These are phyloP conservation scores for Euphorbia celastroides DNA, from an alignment of 441 rosid species.

Conservation along the genomic window DNA sequence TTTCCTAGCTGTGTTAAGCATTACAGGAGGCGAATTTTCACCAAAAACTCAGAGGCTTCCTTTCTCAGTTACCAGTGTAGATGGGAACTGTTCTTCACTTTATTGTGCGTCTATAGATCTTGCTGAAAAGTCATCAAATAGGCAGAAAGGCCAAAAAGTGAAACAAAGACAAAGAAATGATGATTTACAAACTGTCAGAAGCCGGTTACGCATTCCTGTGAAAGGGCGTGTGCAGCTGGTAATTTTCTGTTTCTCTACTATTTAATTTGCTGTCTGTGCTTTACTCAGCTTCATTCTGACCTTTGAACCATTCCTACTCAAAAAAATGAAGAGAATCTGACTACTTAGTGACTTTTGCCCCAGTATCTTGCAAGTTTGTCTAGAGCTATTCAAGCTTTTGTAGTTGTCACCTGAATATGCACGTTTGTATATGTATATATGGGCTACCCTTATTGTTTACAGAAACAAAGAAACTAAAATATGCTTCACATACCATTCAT, in stretches of 20 bases:
- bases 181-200: conserved; percentile 61
- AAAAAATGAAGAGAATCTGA: too few species aligned
- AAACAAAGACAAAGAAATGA: conserved; percentile 40
- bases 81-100: conserved; percentile 72
- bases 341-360: too few species aligned
- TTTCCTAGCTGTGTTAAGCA: conserved; percentile 88
- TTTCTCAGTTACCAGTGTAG: conserved; percentile 83
- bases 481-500: too few species aligned
- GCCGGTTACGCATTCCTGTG: conserved; percentile 71
- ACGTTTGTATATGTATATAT: too few species aligned
- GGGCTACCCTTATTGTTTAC: too few species aligned
- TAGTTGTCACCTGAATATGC: too few species aligned
- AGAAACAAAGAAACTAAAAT: too few species aligned
- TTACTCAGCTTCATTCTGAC: background rate
- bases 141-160: conserved; percentile 46
- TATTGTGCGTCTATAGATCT: conserved; percentile 89
- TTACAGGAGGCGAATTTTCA: conserved; percentile 83
- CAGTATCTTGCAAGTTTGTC: too few species aligned
- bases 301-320: too few species aligned
- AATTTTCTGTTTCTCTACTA: conserved; percentile 21
- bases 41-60: conserved; percentile 91
- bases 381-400: too few species aligned
- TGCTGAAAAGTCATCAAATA: conserved; percentile 49
- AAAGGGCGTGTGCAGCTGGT: conserved; percentile 98
- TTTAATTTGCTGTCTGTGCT: conserved; percentile 9